A percentile compares a stretch with the other conserved stretches of the same genome.
Conservation (phyloP, 1,139 yeast species). For the Suhomyces bolitotheri region DNA sequence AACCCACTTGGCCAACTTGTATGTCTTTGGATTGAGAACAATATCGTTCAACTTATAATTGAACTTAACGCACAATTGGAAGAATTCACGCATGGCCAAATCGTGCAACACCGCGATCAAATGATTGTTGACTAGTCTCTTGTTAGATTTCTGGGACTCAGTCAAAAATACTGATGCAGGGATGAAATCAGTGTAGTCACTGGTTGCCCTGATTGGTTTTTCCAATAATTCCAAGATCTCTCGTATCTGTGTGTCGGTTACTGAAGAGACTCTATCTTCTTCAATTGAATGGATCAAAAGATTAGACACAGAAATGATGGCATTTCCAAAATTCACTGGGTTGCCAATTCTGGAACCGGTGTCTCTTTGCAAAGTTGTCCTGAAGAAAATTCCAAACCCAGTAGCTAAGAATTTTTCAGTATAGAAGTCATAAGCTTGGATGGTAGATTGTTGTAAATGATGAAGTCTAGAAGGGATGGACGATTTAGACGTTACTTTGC, state of each 20-base stretch:
- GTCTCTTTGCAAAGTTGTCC: slow-evolving; percentile 52
- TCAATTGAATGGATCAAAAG: slow-evolving; percentile 60
- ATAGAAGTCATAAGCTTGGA: slow-evolving; percentile 7
- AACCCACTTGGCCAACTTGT: slow-evolving; percentile 70
- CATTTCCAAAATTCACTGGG: slow-evolving; percentile 61
- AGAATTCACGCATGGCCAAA: slow-evolving; percentile 61
- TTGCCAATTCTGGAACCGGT: slow-evolving; percentile 60
- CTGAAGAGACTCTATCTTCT: slow-evolving; percentile 56
- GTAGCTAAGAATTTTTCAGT: slow-evolving; percentile 17
- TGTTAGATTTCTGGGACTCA: slow-evolving; percentile 24
- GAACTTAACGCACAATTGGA: slow-evolving; percentile 62
- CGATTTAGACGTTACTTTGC: slow-evolving; percentile 1
- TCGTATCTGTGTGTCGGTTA: slow-evolving; percentile 53
- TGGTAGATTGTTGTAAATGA: not conserved
- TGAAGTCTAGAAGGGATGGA: not conserved
- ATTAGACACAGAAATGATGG: slow-evolving; percentile 61
- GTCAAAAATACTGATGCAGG: slow-evolving; percentile 51
- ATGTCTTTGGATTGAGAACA: slow-evolving; percentile 59
- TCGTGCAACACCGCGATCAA: slow-evolving; percentile 59
- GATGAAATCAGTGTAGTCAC: slow-evolving; percentile 37
- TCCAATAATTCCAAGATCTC: slow-evolving; percentile 61
- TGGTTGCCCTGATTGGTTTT: slow-evolving; percentile 50
- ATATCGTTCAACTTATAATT: slow-evolving; percentile 64
- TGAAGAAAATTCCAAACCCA: slow-evolving; percentile 46
- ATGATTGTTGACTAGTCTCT: slow-evolving; percentile 30